Evolutionary conservation across 2,329 filamentous ascomycete genomes (phyloP), one percentile per base, ranked within the genome.

Genomic region (Zymoseptoria pseudotritici): DNA sequence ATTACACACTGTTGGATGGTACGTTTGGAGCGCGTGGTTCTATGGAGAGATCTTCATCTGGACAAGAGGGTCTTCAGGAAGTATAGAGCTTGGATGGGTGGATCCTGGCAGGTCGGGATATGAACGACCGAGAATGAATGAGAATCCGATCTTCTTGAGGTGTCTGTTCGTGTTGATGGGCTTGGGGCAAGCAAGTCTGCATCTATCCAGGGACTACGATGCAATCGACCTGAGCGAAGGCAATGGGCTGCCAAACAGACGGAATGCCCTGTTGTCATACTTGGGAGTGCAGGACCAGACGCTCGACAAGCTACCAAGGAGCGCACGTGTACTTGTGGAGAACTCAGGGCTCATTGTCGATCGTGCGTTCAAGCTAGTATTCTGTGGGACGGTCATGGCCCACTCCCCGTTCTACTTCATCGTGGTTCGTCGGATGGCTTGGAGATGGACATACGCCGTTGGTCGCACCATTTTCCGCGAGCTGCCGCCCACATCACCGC

Each of bases 31-130:
- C 3, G 90, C 88, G 58, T 88, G 84, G 76, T 77, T 91, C 65
- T 97, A 93, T 73, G 86, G 85, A 69, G 86, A 92, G 70, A 80
- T 93, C 46, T 96, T 91, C 71, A 83, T 95, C 21, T 91, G 86
- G 82, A 88, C 87, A 3, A 17, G 36, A 46, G 36, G 36, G 17
- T 79, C 83, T 20, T 59, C 56, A 54, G 56, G 77, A 85, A 21
- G 76, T 78, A 19, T 75, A 76, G 56, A 85, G 86, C 79, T 97
- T 57, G 82, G 83, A 63, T 89, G 88, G 83, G 85, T 96, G 65
- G 88, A 87, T 58, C 82, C 85, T 66, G 83, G 82, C 62, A 85
- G 83, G 73, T 60, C 79, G 77, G 61, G 77, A 10, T 79, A 82
- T 65, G 90, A 94, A 72, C 83, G 91, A 42, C 82, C 88, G 20